A percentile compares a stretch with the other conserved stretches of the same genome.
Evolutionary conservation across 2,329 filamentous ascomycete genomes (phyloP).

Genomic region (Aspergillus brasiliensis): DNA sequence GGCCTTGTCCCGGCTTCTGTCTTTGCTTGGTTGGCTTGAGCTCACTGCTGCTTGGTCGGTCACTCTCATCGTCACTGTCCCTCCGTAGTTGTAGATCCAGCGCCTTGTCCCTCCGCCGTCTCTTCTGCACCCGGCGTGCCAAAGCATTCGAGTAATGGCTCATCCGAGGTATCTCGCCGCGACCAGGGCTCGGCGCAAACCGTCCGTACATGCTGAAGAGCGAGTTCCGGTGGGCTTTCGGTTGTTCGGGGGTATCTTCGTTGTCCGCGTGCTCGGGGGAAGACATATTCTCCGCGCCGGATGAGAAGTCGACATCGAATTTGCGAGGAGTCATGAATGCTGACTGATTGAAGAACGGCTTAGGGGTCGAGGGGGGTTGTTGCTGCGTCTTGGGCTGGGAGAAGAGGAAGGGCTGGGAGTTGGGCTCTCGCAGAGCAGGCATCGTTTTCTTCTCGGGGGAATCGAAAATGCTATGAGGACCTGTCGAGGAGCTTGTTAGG

Average conservation of each 20-base stretch:
- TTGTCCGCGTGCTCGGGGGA: constrained; percentile 50
- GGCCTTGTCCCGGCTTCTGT: constrained; percentile 21
- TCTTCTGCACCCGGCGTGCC: constrained; percentile 51
- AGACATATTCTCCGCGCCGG: constrained; percentile 49
- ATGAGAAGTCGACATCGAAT: constrained; percentile 51
- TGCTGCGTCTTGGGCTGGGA: constrained; percentile 37
- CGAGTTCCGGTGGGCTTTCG: constrained; percentile 41
- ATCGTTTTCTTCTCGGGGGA: constrained; percentile 53
- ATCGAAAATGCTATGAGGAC: constrained; percentile 44
- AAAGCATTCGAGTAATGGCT: constrained; percentile 51
- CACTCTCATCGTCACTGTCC: constrained; percentile 47
- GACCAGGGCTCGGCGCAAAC: constrained; percentile 57
- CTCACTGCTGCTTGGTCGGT: constrained; percentile 41
- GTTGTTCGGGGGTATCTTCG: constrained; percentile 51
- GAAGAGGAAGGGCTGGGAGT: constrained; percentile 55
- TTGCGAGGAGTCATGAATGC: constrained; percentile 55
- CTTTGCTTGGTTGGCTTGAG: constrained; percentile 33
- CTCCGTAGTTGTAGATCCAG: constrained; percentile 46
- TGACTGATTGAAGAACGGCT: constrained; percentile 41
- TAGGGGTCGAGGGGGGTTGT: constrained; percentile 33
- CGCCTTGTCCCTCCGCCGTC: constrained; percentile 51
- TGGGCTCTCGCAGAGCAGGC: constrained; percentile 52
- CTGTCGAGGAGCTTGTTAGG: constrained; percentile 24
- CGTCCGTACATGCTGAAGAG: constrained; percentile 46
- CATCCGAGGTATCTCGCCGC: constrained; percentile 64